phyloP scores from a whole-genome alignment of 176 grass and related monocot genomes.

The Oryza rufipogon region DNA sequence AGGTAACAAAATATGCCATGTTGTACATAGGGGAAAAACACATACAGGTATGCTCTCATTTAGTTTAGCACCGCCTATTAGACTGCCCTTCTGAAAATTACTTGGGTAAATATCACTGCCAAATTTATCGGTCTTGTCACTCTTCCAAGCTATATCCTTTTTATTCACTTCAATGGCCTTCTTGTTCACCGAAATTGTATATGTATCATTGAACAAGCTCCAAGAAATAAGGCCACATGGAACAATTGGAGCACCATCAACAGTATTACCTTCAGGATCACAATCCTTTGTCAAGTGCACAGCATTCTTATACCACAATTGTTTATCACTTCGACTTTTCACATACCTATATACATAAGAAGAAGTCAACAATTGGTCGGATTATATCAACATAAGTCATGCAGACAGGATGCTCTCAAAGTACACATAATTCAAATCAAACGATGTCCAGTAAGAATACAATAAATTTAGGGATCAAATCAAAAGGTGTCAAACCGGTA shows the following conservation, averaged over 20 bases:
- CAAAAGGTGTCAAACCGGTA: background rate
- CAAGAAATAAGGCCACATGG: slow-evolving; percentile 94
- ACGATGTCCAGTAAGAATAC: slow-evolving; percentile 3
- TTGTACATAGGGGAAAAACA: slow-evolving; percentile 33
- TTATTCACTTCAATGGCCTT: slow-evolving; percentile 68
- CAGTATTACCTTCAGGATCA: slow-evolving; percentile 58
- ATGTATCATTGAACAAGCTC: slow-evolving; percentile 95
- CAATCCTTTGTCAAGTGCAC: slow-evolving; percentile 59
- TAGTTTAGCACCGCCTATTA: slow-evolving; percentile 82
- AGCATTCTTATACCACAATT: slow-evolving; percentile 49
- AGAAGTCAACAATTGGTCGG: background rate
- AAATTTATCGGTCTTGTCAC: slow-evolving; percentile 75
- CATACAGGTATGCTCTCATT: slow-evolving; percentile 87
- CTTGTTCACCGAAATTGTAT: slow-evolving; percentile 56
- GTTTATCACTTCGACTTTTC: slow-evolving; percentile 85
- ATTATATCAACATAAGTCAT: slow-evolving; percentile 27
- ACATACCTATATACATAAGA: slow-evolving; percentile 65
- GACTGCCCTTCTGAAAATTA: slow-evolving; percentile 77
- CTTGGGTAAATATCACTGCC: slow-evolving; percentile 87
- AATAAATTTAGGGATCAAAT: background rate
- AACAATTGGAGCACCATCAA: slow-evolving; percentile 65
- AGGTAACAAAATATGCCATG: background rate
- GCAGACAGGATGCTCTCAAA: background rate
- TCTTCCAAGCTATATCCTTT: slow-evolving; percentile 86
- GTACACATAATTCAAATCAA: background rate